A percentile compares a stretch with the other conserved stretches of the same genome.
These are phyloP conservation scores for Schizophyllum commune DNA, from an alignment of 1,284 basidiomycete species.

Conservation along the genomic window DNA sequence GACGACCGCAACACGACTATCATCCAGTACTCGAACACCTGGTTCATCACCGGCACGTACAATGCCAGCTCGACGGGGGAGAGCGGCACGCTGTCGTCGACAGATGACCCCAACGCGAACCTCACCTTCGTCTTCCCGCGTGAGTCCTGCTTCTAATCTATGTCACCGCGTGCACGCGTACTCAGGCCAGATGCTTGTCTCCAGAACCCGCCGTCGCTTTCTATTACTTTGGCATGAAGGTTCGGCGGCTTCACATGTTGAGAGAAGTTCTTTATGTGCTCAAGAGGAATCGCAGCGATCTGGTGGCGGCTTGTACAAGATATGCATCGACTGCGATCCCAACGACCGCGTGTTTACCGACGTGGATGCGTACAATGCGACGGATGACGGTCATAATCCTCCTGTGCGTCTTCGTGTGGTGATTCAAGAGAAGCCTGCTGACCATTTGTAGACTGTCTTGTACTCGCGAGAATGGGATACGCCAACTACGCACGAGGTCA, in stretches of 20 bases:
- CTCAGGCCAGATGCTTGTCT: too few species aligned
- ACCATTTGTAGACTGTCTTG: constrained; percentile 13
- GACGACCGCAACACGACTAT: constrained; percentile 18
- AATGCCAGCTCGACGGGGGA: constrained; percentile 20
- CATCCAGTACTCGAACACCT: constrained; percentile 15
- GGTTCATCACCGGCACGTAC: constrained; percentile 19
- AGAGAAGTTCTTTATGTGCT: constrained; percentile 10
- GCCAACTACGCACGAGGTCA: constrained; percentile 15
- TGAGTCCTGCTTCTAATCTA: constrained; percentile 3
- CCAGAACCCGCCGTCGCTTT: constrained; percentile 22
- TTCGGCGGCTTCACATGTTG: constrained; percentile 10
- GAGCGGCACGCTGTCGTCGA: constrained; percentile 21
- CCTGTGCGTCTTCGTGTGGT: constrained; percentile 14
- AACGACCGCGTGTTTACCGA: constrained; percentile 16
- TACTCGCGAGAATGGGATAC: constrained; percentile 14
- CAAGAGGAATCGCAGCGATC: constrained; percentile 1
- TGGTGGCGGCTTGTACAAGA: constrained; percentile 15
- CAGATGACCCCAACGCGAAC: constrained; percentile 17
- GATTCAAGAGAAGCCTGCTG: background rate
- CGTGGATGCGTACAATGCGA: constrained; percentile 19
- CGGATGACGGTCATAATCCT: constrained; percentile 21
- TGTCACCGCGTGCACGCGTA: background rate
- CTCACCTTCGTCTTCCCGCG: constrained; percentile 21
- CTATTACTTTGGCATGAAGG: constrained; percentile 22
- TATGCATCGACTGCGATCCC: constrained; percentile 25